Evolutionary conservation across 768 basidiomycete genomes (phyloP), one percentile per base, ranked within the genome.

Genomic region (Trametes sanguinea): DNA sequence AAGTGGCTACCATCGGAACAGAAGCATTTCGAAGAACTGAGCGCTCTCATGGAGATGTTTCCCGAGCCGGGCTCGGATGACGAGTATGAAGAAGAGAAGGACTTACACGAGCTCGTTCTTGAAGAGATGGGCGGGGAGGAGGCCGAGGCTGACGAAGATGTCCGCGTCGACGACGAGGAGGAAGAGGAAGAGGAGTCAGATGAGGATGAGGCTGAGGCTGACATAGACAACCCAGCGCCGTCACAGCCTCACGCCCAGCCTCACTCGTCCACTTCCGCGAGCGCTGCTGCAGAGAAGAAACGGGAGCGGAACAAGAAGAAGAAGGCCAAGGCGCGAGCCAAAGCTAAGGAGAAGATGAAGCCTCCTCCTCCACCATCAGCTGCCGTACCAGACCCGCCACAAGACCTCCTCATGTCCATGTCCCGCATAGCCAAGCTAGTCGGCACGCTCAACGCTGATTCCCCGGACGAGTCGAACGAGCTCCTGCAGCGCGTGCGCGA

Each of bases 331-430:
- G 54, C 58, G 37, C 52, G 57, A 13, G 63, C 57, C 30, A 64
- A 60, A 16, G 63, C 52, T 6, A 59, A 55, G 33, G 62, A 59
- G 30, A 59, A 43, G 52, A 53, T 54, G 50, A 48, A 52, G 17
- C 30, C 57, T 3, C 33, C 51, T 5, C 2, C 29, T n/a, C 16
- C 42, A 37, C 35, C 35, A 6, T 6, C 47, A 51, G 4, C 30
- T 22, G 22, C 53, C 40, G 29, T 44, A 33, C 47, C 52, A n/a
- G 45, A 47, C 42, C 29, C 62, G 8, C 54, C 63, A 7, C 54
- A 60, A 16, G 63, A 64, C 45, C 63, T 64, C 35, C 58, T 64
- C 37, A 58, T 50, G 50, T 64, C 63, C 40, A 64, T 64, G 54
- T 64, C 63, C n/a, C 58, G 58, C 10, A 60, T 64, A 30, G 58